Conservation (phyloP, 139 green algal species). For the Dunaliella primolecta region DNA sequence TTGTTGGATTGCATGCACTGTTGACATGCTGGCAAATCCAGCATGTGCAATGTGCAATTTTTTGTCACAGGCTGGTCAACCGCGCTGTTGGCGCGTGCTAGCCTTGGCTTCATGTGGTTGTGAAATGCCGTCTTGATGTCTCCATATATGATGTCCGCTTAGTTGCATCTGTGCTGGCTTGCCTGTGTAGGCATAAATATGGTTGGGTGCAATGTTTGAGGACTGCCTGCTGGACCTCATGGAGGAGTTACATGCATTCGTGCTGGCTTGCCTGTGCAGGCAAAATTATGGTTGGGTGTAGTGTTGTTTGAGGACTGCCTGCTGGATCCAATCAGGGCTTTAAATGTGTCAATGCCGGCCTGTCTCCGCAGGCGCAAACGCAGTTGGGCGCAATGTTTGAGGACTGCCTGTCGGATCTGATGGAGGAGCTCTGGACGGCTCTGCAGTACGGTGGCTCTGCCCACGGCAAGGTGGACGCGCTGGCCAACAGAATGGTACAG, state of each 20-base stretch:
- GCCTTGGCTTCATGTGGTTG: no score
- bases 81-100: no score
- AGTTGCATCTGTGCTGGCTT: no score
- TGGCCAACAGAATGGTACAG: constrained; percentile 14
- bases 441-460: constrained; percentile 31
- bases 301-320: constrained; percentile 35
- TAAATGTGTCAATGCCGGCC: no score
- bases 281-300: not conserved
- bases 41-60: no score
- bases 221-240: constrained; percentile 32
- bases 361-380: not conserved
- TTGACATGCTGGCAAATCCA: no score
- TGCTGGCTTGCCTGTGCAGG: no score
- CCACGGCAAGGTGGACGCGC: constrained; percentile 12
- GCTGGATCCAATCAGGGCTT: constrained; percentile 25
- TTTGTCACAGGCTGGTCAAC: no score
- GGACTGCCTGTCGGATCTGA: constrained; percentile 29
- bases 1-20: no score
- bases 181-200: not conserved
- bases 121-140: no score
- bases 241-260: no score
- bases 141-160: no score
- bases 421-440: constrained; percentile 33
- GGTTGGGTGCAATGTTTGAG: constrained; percentile 19
- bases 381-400: constrained; percentile 21